Evolutionary conservation across 805 yeast genomes (phyloP).

Genomic region (Metschnikowia corniflorae): DNA sequence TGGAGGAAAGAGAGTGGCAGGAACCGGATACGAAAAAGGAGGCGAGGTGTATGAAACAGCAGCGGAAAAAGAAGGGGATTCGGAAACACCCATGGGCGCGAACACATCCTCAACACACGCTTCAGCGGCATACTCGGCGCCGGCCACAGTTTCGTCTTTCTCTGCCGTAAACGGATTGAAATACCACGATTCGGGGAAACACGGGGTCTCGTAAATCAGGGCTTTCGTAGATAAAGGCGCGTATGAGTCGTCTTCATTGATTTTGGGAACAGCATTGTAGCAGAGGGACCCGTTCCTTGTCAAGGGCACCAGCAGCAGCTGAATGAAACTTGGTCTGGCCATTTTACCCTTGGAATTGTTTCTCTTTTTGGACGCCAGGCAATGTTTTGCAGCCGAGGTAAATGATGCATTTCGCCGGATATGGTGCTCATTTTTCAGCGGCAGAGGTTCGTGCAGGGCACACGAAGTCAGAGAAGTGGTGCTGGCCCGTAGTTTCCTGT

Average conservation of each 20-base stretch:
- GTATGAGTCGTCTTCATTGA: neutral
- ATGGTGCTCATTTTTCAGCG: too few species aligned
- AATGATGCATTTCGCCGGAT: too few species aligned
- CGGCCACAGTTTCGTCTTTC: too few species aligned
- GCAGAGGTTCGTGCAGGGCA: too few species aligned
- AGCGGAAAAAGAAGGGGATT: too few species aligned
- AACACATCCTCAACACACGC: too few species aligned
- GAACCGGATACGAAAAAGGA: too few species aligned
- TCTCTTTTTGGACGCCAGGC: neutral
- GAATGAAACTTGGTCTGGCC: conserved; percentile 23
- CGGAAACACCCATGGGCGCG: too few species aligned
- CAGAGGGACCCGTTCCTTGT: conserved; percentile 1
- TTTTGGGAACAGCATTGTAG: neutral
- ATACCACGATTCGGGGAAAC: conserved; percentile 7
- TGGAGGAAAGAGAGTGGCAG: too few species aligned
- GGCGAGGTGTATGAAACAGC: too few species aligned
- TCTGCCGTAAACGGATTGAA: neutral
- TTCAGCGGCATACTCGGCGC: too few species aligned
- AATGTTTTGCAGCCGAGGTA: neutral
- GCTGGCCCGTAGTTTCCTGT: conserved; percentile 1
- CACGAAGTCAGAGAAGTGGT: neutral
- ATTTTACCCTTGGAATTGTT: conserved; percentile 42
- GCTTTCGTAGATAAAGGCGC: neutral
- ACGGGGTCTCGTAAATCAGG: conserved; percentile 1
- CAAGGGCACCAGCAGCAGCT: neutral